A percentile compares a stretch with the other conserved stretches of the same genome.
Evolutionary conservation across 108 stramenopile species (phyloP).

Genomic region (Discostella pseudostelligera): DNA sequence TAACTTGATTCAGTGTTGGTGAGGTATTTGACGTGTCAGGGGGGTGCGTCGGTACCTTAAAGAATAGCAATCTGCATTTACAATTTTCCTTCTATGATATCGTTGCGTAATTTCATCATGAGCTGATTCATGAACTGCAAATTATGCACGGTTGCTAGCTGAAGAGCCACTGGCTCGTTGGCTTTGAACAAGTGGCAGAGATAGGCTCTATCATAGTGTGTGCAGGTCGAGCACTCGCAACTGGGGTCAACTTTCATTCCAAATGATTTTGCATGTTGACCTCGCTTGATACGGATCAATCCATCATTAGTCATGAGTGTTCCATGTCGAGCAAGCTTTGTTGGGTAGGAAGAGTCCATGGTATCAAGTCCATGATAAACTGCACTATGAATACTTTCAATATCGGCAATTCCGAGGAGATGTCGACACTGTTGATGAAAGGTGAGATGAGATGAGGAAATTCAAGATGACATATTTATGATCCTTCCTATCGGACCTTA

Average conservation of each 20-base stretch:
- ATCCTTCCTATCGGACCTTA: no score
- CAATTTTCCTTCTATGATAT: constrained; percentile 40
- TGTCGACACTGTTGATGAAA: constrained; percentile 46
- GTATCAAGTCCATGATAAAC: constrained; percentile 53
- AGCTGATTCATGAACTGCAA: constrained; percentile 56
- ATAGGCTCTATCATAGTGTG: constrained; percentile 51
- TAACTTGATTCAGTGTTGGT: no score
- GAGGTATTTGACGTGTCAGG: no score
- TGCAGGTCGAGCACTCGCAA: constrained; percentile 49
- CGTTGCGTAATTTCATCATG: constrained; percentile 42
- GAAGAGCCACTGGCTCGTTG: constrained; percentile 41
- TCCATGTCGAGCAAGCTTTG: constrained; percentile 60
- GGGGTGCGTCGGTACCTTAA: no score
- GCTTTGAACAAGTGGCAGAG: constrained; percentile 57
- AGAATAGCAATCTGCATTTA: background rate
- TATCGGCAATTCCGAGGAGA: constrained; percentile 63
- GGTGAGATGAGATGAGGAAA: constrained; percentile 52
- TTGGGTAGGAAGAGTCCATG: constrained; percentile 62
- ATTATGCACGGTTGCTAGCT: constrained; percentile 52
- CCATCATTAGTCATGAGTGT: constrained; percentile 51
- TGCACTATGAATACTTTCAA: constrained; percentile 34
- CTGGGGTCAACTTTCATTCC: constrained; percentile 41
- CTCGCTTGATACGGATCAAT: constrained; percentile 40
- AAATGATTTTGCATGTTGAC: constrained; percentile 30
- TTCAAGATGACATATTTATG: background rate